Evolutionary conservation across 2,329 filamentous ascomycete species (phyloP), one percentile per base, ranked within the genome.

Genomic region (Cladophialophora carrionii): DNA sequence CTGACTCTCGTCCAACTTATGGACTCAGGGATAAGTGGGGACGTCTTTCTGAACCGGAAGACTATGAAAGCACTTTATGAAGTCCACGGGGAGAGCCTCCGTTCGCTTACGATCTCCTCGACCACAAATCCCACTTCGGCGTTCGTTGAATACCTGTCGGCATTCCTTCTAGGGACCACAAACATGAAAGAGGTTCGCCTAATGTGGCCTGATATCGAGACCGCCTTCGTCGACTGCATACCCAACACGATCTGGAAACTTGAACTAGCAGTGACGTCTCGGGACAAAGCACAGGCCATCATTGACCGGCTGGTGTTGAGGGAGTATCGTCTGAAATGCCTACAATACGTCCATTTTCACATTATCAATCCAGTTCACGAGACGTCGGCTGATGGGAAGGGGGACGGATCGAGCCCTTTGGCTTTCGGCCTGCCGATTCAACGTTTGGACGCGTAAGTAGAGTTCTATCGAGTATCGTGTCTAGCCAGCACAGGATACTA

Each of bases 131-230:
- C 62, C 4, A 26, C 20, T 9, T 10, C 49, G 7, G 5, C 62
- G 6, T 53, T 68, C 31, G 10, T 62, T 20, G 59, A 60, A 8
- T 65, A 49, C 17, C 49, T 68, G 17, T 62, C 59, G 29, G 62
- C 58, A 7, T 57, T 68, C 49, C 26, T 68, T 5, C 48, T 57
- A 22, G 62, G 29, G 22, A 55, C 65, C 5, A 52, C 51, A 6
- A 64, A 63, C n/a, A 51, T 68, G 14, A 59, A 54, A 24, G 56
- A 61, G 31, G 34, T 68, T 10, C 17, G 31, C 10, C 20, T 68
- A 24, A 57, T 51, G n/a, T 68, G 65, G 65, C 65, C 65, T 3
- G 34, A 54, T 9, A 57, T 65, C 49, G 34, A 68, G 49, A 53
- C 51, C 26, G 17, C 49, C 7, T 53, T 68, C 20, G 37, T 65